These are phyloP conservation scores for Candida namnaoensis DNA, from an alignment of 805 yeast species.

Conservation along the genomic window DNA sequence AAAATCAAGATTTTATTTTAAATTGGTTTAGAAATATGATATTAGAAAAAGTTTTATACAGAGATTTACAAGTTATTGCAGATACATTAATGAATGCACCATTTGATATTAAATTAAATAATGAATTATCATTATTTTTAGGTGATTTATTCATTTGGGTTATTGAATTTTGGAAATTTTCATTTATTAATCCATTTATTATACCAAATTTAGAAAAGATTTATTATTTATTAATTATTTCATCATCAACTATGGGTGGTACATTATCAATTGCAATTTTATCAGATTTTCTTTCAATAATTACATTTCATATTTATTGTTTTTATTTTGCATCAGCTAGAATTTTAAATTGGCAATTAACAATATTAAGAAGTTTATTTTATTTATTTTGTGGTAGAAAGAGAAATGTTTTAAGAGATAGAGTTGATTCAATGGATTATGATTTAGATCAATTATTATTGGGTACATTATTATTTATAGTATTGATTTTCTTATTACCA, in stretches of 20 bases:
- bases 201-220: constrained; percentile 21
- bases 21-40: constrained; percentile 18
- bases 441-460: constrained; percentile 79
- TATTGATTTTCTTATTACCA: constrained; percentile 71
- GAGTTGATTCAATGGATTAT: constrained; percentile 80
- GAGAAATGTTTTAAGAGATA: constrained; percentile 70
- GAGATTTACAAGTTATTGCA: constrained; percentile 39
- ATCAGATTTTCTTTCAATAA: constrained; percentile 54
- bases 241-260: constrained; percentile 41
- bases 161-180: constrained; percentile 50
- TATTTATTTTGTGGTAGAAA: constrained; percentile 86
- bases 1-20: constrained; percentile 21
- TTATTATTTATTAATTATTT: constrained; percentile 25
- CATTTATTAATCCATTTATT: constrained; percentile 16
- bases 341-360: constrained; percentile 68
- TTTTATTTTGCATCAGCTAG: constrained; percentile 76
- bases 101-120: constrained; percentile 87
- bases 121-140: constrained; percentile 74
- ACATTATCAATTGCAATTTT: constrained; percentile 60
- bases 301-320: constrained; percentile 65
- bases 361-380: constrained; percentile 62
- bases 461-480: constrained; percentile 84
- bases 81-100: constrained; percentile 83
- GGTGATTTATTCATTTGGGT: constrained; percentile 88
- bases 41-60: constrained; percentile 32